Evolutionary conservation across 2,329 filamentous ascomycete genomes (phyloP).

Genomic region (Dactylonectria macrodidyma): DNA sequence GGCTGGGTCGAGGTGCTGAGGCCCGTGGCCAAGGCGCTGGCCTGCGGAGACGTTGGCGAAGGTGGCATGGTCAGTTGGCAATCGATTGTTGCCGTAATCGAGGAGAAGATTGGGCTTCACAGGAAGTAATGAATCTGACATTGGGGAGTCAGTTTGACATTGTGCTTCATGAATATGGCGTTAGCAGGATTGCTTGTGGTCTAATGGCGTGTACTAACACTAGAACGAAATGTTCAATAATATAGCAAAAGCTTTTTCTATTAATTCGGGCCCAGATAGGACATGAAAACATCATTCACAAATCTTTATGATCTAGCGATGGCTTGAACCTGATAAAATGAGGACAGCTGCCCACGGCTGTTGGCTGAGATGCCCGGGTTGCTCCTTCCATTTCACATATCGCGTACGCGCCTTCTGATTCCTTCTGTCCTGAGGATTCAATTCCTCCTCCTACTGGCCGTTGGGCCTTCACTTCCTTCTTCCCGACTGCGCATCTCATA

Average conservation of each 20-base stretch:
- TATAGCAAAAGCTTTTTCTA: neutral
- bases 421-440: neutral
- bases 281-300: too few species aligned
- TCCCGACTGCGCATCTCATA: neutral
- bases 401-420: neutral
- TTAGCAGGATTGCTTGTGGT: constrained; percentile 10
- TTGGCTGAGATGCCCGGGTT: neutral
- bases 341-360: neutral
- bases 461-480: neutral
- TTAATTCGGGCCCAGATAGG: neutral
- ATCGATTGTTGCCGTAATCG: constrained; percentile 78
- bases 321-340: neutral
- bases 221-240: constrained; percentile 6
- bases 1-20: constrained; percentile 76
- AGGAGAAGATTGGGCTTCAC: constrained; percentile 61
- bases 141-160: neutral
- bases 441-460: neutral
- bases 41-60: constrained; percentile 86
- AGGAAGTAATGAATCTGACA: constrained; percentile 3
- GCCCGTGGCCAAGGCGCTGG: constrained; percentile 83
- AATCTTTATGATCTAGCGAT: neutral
- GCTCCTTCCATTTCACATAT: neutral
- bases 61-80: constrained; percentile 90
- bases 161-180: constrained; percentile 7
- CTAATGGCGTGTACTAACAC: constrained; percentile 9